A percentile compares a stretch with the other conserved stretches of the same genome.
phyloP scores from a whole-genome alignment of 2,329 filamentous ascomycete genomes.

The Colletotrichum zoysiae region DNA sequence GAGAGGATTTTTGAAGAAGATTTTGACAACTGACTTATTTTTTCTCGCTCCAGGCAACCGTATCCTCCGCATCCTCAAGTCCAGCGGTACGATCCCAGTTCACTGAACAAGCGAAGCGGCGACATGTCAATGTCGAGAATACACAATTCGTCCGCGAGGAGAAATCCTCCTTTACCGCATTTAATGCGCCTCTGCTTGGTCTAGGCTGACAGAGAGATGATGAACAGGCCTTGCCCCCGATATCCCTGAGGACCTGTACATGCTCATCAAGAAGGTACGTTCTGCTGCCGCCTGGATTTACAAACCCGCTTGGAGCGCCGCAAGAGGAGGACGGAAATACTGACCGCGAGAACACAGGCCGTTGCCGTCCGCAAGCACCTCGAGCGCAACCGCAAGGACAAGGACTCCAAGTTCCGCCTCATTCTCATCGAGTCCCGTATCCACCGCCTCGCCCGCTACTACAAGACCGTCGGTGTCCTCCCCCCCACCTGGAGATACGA shows the following conservation, averaged over 20 bases:
- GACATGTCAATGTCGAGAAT: conserved; percentile 22
- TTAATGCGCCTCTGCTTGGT: conserved; percentile 86
- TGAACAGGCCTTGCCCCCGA: conserved; percentile 94
- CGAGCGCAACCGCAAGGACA: conserved; percentile 99
- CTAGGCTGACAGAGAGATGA: conserved; percentile 93
- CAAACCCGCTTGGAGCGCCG: background rate
- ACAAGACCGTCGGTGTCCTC: conserved; percentile 91
- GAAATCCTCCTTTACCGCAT: conserved; percentile 40
- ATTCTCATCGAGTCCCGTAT: conserved; percentile 99
- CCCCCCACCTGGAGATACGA: conserved; percentile 99
- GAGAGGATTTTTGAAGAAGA: background rate
- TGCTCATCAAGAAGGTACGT: conserved; percentile 98
- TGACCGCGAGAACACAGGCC: conserved; percentile 67
- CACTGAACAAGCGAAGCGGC: conserved; percentile 42
- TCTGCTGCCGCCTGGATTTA: background rate
- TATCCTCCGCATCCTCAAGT: conserved; percentile 99
- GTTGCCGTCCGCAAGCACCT: conserved; percentile 99
- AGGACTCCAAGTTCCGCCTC: conserved; percentile 99
- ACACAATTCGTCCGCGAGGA: conserved; percentile 30
- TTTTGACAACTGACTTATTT: conserved; percentile 53
- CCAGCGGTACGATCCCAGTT: conserved; percentile 82
- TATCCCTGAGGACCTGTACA: conserved; percentile 99
- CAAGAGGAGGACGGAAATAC: conserved; percentile 13
- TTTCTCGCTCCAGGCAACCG: conserved; percentile 85
- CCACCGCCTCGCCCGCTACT: conserved; percentile 99